Conservation (phyloP, 164 flowering plant species). For the Houttuynia cordata region DNA sequence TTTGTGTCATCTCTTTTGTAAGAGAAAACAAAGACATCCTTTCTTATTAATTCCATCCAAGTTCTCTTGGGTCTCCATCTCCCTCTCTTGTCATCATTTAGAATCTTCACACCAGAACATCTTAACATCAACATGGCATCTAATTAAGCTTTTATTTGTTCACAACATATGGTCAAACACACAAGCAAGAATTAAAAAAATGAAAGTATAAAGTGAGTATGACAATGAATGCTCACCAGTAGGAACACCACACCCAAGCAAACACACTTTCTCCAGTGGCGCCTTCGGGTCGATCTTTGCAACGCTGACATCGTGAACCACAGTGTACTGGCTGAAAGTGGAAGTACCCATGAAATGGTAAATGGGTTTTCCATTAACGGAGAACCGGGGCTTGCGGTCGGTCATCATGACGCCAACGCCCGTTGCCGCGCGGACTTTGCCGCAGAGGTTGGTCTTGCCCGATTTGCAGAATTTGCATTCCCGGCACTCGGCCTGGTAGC, state of each 20-base stretch:
- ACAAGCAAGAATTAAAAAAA: background rate
- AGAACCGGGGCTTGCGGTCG: slow-evolving; percentile 90
- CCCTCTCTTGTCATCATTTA: no score
- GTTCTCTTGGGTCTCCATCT: no score
- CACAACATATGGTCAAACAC: background rate
- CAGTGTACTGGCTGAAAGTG: slow-evolving; percentile 95
- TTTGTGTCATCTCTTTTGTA: no score
- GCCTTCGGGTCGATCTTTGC: slow-evolving; percentile 94
- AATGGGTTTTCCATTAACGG: slow-evolving; percentile 75
- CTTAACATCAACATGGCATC: no score
- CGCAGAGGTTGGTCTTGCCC: slow-evolving; percentile 97
- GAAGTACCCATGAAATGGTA: slow-evolving; percentile 99
- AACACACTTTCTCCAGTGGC: slow-evolving; percentile 91
- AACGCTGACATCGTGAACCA: slow-evolving; percentile 95
- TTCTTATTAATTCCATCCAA: no score
- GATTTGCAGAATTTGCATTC: slow-evolving; percentile 98
- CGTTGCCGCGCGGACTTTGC: slow-evolving; percentile 84
- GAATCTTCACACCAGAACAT: no score
- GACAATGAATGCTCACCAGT: slow-evolving; percentile 42
- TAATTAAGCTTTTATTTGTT: background rate
- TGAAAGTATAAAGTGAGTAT: background rate
- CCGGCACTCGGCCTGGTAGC: slow-evolving; percentile 91
- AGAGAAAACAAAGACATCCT: no score
- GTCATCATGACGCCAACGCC: slow-evolving; percentile 93
- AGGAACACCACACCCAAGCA: slow-evolving; percentile 97